Base-by-base conservation (phyloP, 2,329 filamentous ascomycete species). In the Alternaria sp. region DNA sequence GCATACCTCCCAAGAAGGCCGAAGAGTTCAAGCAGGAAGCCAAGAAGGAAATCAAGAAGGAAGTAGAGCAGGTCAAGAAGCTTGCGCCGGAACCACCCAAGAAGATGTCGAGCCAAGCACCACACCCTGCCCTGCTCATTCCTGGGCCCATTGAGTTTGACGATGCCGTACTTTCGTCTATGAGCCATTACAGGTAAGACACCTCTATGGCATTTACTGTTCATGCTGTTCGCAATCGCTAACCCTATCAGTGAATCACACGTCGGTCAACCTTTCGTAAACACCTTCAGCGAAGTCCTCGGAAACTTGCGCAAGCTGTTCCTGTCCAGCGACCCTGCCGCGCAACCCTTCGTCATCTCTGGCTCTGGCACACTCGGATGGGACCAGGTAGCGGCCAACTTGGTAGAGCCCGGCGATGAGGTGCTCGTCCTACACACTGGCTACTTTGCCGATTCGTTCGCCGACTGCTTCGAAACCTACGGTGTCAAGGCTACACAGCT, bases 121-220 rank as follows among this genome's bases (percentile, higher is more conserved):
- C 86, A 60, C 89, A 91, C 78, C 85, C 88, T 57, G 90, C 95
- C 60, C 86, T 99, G 82, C 89, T 99, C 83, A 98, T 99, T 78
- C 96, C 96, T 54, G 96, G 96, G 68, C 96, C 96, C 77, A 97
- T 98, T 81, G 95, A 98, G 84, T 97, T 97, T 79, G 95, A 97
- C 80, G 95, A 98, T 95, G 94, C 90, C 51, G 95, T 98, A 65
- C 89, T 97, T 56, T 88, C 94, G 81, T 93, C 94, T 65, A 97
- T 97, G 95, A 91, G 92, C 85, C 94, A 97, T 83, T 97, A 91
- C 84, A 95, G 92, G 92, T 93, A 84, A 25, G 43, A 43, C 8
- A 6, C 12, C 30, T 41, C 18, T 3, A 8, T 21, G 5, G 46
- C 26, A 15, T 6, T 10, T 26, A 15, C 45, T 8, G 6, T 55